Conservation (phyloP, 768 basidiomycete species). For the Cyathus striatus region DNA sequence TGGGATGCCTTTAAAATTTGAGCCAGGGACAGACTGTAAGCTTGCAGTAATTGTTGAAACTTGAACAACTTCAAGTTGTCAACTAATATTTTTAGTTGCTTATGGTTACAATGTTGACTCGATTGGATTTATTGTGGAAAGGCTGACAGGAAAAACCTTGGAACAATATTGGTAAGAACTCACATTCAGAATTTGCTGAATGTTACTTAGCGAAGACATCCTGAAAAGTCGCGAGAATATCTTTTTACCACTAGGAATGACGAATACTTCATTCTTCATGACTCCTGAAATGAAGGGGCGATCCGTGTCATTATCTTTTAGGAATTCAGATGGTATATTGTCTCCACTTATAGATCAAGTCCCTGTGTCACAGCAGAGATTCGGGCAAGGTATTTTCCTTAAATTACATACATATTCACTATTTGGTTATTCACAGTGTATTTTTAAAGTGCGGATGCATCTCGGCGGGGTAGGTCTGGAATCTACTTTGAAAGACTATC, state of each 20-base stretch:
- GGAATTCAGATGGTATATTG: constrained; percentile 13
- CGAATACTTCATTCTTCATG: constrained; percentile 18
- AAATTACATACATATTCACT: neutral
- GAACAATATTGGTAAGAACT: constrained; percentile 20
- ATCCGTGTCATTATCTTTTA: constrained; percentile 13
- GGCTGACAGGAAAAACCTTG: constrained; percentile 18
- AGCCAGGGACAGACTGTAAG: constrained; percentile 24
- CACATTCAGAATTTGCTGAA: neutral
- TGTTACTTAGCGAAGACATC: too few species aligned
- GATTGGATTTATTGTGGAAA: constrained; percentile 24
- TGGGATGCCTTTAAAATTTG: constrained; percentile 15
- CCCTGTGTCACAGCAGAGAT: constrained; percentile 2
- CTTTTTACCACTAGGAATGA: constrained; percentile 22
- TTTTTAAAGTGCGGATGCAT: constrained; percentile 10
- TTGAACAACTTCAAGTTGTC: neutral
- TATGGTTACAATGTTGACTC: constrained; percentile 25
- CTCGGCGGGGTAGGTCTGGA: constrained; percentile 21
- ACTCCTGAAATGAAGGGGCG: constrained; percentile 16
- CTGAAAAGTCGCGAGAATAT: constrained; percentile 25
- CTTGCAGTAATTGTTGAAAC: neutral
- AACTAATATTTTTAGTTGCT: constrained; percentile 9
- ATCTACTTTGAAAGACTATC: constrained; percentile 20
- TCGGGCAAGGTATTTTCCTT: neutral
- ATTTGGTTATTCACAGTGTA: neutral
- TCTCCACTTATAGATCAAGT: constrained; percentile 9